Conservation (phyloP, 805 yeast species). For the Myxozyma lipomycoides region DNA sequence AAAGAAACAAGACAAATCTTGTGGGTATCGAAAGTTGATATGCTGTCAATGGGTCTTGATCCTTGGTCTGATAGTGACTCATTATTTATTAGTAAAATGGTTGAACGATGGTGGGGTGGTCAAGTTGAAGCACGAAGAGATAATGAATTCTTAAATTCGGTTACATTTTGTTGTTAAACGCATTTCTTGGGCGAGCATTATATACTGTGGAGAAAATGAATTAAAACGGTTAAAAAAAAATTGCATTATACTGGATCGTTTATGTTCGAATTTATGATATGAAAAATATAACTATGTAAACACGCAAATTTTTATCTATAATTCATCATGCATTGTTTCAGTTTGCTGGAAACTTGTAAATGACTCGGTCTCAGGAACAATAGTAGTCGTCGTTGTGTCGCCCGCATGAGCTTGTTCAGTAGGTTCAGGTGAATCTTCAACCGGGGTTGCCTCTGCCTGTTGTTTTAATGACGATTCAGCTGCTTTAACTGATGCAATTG, state of each 20-base stretch:
- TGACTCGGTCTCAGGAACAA: constrained; percentile 4
- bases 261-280: neutral
- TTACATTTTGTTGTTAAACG: constrained; percentile 33
- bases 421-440: constrained; percentile 1
- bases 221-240: too few species aligned
- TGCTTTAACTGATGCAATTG: constrained; percentile 10
- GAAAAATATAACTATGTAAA: too few species aligned
- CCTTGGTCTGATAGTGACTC: constrained; percentile 48
- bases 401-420: neutral
- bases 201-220: neutral
- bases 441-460: constrained; percentile 1
- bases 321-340: constrained; percentile 12
- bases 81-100: constrained; percentile 44
- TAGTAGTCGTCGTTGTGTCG: constrained; percentile 5
- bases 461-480: neutral
- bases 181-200: neutral
- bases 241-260: neutral
- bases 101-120: constrained; percentile 48
- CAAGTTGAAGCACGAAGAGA: constrained; percentile 38
- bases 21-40: constrained; percentile 40
- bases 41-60: constrained; percentile 57
- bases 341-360: neutral
- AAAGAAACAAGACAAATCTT: constrained; percentile 11
- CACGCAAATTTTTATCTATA: constrained; percentile 23
- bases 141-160: constrained; percentile 32